phyloP scores from a whole-genome alignment of 1,284 basidiomycete species.

The Fomitopsis schrenkii region DNA sequence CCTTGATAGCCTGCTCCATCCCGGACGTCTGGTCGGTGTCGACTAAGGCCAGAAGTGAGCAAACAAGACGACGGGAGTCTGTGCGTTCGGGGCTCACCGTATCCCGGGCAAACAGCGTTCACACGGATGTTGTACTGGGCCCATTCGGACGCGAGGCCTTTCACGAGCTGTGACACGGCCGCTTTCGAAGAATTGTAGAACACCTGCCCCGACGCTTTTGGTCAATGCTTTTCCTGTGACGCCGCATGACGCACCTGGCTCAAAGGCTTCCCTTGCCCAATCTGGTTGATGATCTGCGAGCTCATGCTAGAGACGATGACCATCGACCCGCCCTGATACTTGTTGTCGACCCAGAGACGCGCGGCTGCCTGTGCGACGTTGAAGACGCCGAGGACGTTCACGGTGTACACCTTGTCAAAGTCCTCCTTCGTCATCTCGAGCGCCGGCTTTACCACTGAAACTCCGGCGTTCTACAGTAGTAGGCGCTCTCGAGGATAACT shows the following conservation, averaged over 20 bases:
- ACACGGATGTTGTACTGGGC: conserved; percentile 48
- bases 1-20: conserved; percentile 30
- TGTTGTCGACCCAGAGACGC: conserved; percentile 26
- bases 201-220: conserved; percentile 29
- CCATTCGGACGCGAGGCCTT: conserved; percentile 63
- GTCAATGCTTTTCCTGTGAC: background rate
- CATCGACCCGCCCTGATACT: conserved; percentile 31
- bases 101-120: conserved; percentile 59
- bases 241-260: conserved; percentile 29
- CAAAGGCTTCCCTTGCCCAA: conserved; percentile 26
- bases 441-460: conserved; percentile 46
- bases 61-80: background rate
- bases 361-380: conserved; percentile 39
- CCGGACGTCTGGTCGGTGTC: conserved; percentile 33
- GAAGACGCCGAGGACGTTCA: conserved; percentile 40
- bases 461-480: conserved; percentile 35
- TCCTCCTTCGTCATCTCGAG: conserved; percentile 41
- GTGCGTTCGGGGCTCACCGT: conserved; percentile 19
- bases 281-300: conserved; percentile 45
- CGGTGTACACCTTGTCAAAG: conserved; percentile 34
- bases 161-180: conserved; percentile 52
- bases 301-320: conserved; percentile 49
- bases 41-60: conserved; percentile 9
- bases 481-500: background rate
- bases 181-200: conserved; percentile 62